These are phyloP conservation scores for Pogostemon cablin DNA, from an alignment of 257 asterid species.

Conservation along the genomic window DNA sequence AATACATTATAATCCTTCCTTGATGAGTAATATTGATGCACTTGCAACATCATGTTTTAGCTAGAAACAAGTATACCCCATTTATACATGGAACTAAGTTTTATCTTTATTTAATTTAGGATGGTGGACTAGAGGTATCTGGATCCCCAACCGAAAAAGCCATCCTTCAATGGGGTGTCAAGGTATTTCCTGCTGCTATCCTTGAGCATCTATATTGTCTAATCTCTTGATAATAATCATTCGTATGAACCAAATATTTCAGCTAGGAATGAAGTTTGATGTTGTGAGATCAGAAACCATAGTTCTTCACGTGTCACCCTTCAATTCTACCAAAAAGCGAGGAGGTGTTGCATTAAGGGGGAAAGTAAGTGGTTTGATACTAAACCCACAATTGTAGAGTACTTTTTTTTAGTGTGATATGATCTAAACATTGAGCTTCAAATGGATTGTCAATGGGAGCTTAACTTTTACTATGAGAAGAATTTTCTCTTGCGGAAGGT, in stretches of 20 bases:
- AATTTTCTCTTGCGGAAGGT: not conserved
- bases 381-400: not conserved
- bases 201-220: conserved; percentile 21
- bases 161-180: conserved; percentile 89
- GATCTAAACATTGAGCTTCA: not conserved
- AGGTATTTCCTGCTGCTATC: conserved; percentile 49
- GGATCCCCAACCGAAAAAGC: conserved; percentile 99
- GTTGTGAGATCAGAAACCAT: conserved; percentile 74
- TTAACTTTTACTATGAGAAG: no score
- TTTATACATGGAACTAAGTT: conserved; percentile 8
- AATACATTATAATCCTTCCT: conserved; percentile 17
- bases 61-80: conserved; percentile 5
- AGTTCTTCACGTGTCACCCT: conserved; percentile 85
- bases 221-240: conserved; percentile 28
- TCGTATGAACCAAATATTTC: conserved; percentile 34
- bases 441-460: no score
- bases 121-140: conserved; percentile 76
- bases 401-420: not conserved
- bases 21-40: conserved; percentile 21
- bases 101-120: conserved; percentile 42
- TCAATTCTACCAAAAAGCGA: conserved; percentile 90
- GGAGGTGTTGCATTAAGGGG: conserved; percentile 91
- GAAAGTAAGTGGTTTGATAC: conserved; percentile 47
- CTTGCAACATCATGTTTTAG: conserved; percentile 20
- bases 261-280: conserved; percentile 93